Evolutionary conservation across 805 yeast genomes (phyloP).

Genomic region (Peterozyma xylosa): DNA sequence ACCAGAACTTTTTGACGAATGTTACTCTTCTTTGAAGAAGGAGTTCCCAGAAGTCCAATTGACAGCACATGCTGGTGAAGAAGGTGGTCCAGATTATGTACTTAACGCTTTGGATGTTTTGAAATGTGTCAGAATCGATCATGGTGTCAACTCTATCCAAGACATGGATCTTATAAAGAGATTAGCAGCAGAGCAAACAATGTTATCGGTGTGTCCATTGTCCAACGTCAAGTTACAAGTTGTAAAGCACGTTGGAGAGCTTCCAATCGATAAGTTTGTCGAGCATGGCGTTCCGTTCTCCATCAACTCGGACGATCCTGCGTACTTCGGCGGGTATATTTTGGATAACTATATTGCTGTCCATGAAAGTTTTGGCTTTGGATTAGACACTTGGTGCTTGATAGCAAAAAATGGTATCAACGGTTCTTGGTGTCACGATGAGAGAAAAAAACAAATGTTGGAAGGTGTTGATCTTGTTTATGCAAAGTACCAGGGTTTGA

Average conservation of each 20-base stretch:
- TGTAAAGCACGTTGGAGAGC: constrained; percentile 55
- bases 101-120: constrained; percentile 48
- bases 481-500: constrained; percentile 15
- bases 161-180: constrained; percentile 46
- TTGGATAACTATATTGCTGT: constrained; percentile 67
- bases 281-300: constrained; percentile 64
- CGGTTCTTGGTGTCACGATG: constrained; percentile 67
- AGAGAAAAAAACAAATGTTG: constrained; percentile 41
- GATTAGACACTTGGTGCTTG: constrained; percentile 49
- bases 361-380: constrained; percentile 58
- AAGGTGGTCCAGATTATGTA: constrained; percentile 72
- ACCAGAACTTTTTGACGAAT: constrained; percentile 59
- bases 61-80: constrained; percentile 90
- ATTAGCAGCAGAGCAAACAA: constrained; percentile 44
- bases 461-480: constrained; percentile 34
- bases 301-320: constrained; percentile 73
- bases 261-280: constrained; percentile 57
- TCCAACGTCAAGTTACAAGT: constrained; percentile 73
- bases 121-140: constrained; percentile 68
- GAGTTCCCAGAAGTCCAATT: constrained; percentile 47
- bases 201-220: constrained; percentile 72
- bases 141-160: constrained; percentile 63
- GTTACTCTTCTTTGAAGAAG: constrained; percentile 43
- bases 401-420: constrained; percentile 60
- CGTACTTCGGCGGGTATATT: constrained; percentile 81